These are phyloP conservation scores for Fistulinella prunicolor DNA, from an alignment of 768 basidiomycete species.

Conservation along the genomic window DNA sequence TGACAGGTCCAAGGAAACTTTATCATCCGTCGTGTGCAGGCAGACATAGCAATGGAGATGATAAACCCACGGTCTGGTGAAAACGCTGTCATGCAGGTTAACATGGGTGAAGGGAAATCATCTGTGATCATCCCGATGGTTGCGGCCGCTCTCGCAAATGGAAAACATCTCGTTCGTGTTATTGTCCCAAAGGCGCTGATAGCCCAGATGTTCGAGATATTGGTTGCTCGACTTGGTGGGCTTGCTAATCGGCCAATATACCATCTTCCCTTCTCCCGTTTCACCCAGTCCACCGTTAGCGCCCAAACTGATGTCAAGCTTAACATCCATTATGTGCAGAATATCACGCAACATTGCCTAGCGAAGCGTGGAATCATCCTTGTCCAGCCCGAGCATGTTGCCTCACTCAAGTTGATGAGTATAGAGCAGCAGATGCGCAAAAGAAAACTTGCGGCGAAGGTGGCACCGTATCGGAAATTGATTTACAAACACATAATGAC, in stretches of 20 bases:
- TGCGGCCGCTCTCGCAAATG: not conserved
- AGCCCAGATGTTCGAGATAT: conserved; percentile 24
- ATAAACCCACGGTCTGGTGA: not conserved
- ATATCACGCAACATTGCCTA: conserved; percentile 36
- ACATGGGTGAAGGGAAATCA: conserved; percentile 45
- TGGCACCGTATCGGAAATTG: conserved; percentile 11
- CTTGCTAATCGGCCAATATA: not conserved
- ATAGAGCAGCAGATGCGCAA: conserved; percentile 31
- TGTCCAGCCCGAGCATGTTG: conserved; percentile 47
- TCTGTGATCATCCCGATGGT: not conserved
- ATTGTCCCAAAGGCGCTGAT: conserved; percentile 43
- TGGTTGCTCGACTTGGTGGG: not conserved
- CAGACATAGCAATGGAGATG: not conserved
- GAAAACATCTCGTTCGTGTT: conserved; percentile 17
- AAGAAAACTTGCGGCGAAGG: not conserved
- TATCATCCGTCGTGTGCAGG: conserved; percentile 26
- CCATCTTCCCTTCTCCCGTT: not conserved
- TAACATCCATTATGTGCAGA: conserved; percentile 14
- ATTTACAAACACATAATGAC: not conserved
- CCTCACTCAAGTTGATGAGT: conserved; percentile 45
- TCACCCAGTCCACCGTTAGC: not conserved
- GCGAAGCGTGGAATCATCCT: not conserved
- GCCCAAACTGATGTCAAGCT: not conserved
- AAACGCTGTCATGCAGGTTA: conserved; percentile 25
- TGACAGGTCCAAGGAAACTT: conserved; percentile 40